These are phyloP conservation scores for Pecoramyces ruminantium DNA, from an alignment of 192 early-diverging fungal genomes.

Conservation along the genomic window DNA sequence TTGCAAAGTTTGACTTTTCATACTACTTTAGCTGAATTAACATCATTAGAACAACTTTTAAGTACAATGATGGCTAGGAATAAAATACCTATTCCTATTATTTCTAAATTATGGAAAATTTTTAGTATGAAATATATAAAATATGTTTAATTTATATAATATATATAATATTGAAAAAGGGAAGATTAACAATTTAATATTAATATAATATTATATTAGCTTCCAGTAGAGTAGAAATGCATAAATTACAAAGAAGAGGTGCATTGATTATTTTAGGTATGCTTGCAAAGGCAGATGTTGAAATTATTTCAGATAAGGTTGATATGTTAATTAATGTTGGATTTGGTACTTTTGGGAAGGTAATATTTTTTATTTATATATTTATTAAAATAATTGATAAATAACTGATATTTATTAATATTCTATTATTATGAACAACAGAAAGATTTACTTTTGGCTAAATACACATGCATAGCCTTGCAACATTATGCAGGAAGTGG, in stretches of 20 bases:
- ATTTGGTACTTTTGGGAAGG: constrained; percentile 62
- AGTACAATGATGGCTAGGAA: constrained; percentile 51
- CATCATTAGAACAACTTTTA: constrained; percentile 83
- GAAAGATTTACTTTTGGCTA: constrained; percentile 66
- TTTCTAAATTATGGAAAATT: constrained; percentile 63
- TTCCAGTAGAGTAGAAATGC: constrained; percentile 33
- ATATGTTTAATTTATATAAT: too few relatives aligned
- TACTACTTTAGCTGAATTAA: constrained; percentile 80
- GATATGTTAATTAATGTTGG: constrained; percentile 72
- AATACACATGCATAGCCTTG: constrained; percentile 81
- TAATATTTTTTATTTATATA: constrained; percentile 9
- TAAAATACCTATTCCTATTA: constrained; percentile 44
- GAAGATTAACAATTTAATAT: too few relatives aligned
- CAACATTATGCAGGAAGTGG: constrained; percentile 50
- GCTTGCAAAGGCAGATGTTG: constrained; percentile 70
- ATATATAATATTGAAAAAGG: too few relatives aligned
- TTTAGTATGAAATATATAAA: constrained; percentile 7
- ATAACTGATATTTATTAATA: too few relatives aligned
- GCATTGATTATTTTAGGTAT: constrained; percentile 86
- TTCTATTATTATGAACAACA: too few relatives aligned
- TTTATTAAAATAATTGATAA: too few relatives aligned
- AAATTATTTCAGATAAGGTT: constrained; percentile 69
- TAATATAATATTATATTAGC: background rate
- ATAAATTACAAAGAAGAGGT: constrained; percentile 58
- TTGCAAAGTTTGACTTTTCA: constrained; percentile 53